Base-by-base conservation (phyloP, 202 grass and related monocot genomes). In the Tripidium arundinaceum region DNA sequence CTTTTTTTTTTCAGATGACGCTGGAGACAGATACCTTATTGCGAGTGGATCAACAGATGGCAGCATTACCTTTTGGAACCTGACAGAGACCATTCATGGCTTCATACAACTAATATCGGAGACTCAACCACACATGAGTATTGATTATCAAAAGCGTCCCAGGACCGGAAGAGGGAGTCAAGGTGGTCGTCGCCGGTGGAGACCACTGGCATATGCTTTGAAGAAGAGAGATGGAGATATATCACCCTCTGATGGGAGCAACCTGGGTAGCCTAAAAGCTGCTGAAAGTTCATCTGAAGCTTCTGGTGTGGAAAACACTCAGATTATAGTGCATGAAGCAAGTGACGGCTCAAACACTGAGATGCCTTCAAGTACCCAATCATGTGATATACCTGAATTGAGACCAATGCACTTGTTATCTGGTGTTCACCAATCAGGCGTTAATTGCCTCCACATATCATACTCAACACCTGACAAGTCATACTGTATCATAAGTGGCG, bases 111-210 rank as follows among this genome's bases (percentile, higher is more conserved):
- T 84, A 72, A 85, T 90, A 40, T 85, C 83, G n/a, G 82, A 93
- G 79, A 84, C 84, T 52, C 82, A 90, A 58, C 95, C 90, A 36
- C 88, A 98, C 65, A 86, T 86, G 76, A 65, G 77, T 36, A 83
- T 88, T 67, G 90, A 91, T 89, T 89, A 65, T 78, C 92, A 93
- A 82, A 95, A 70, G 70, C 76, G 90, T 12, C 90, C 95, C 34
- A 91, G 87, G 68, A 98, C 92, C 22, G 95, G 95, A 72, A 90
- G 92, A 91, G 95, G 95, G 36, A 98, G 92, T 65, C 92, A 94
- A 24, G 90, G 95, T 11, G 95, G 95, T 21, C 70, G 92, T 49
- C 84, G 70, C 2, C 72, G 87, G 39, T 98, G 95, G 92, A 93
- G 80, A 85, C 83, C 92, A 50, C 77, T 94, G 80, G n/a, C 81